Evolutionary conservation across 441 rosid genomes (phyloP), one percentile per base, ranked within the genome.

Genomic region (Cnidoscolus chayamansa): DNA sequence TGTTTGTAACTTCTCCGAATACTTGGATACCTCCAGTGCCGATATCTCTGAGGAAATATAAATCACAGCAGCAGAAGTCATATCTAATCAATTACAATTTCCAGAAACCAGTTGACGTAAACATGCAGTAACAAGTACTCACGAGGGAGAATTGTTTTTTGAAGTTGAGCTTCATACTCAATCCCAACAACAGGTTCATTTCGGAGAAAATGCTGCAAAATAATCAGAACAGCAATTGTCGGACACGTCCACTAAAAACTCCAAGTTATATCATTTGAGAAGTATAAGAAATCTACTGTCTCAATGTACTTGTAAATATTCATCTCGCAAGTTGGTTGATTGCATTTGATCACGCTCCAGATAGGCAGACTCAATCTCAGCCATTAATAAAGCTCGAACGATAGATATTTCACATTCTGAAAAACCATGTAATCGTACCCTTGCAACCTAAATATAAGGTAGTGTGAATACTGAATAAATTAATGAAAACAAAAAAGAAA

Each of bases 291-390:
- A 72, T 32, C 66, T 30, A 60, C n/a, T 40, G 61, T 71, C 13
- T 19, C 48, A 74, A 67, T 67, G 66, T 87, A 92, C 98, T 84
- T 94, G 97, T 71, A 94, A 80, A 82, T 85, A 90, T 80, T 90
- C 98, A 86, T 94, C 97, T 32, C 91, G 81, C 81, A 94, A 81
- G 85, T 85, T 90, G 70, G 97, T 81, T 68, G 98, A 94, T 70
- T 91, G 97, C 81, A 83, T 85, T 84, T 94, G 97, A 79, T 94
- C 97, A 75, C 97, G 97, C 79, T 94, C 97, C 80, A 94, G 84
- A 87, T 85, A 94, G 72, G 98, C 97, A 72, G 98, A 94, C 84
- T 94, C 97, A 64, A 94, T 90, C 84, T 92, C 97, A 0, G 97
- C 92, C 95, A 94, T 86, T 75, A 89, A 79, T 66, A 89, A 80